Conservation (phyloP, 129 eudicot genomes). For the Cynara cardunculus region DNA sequence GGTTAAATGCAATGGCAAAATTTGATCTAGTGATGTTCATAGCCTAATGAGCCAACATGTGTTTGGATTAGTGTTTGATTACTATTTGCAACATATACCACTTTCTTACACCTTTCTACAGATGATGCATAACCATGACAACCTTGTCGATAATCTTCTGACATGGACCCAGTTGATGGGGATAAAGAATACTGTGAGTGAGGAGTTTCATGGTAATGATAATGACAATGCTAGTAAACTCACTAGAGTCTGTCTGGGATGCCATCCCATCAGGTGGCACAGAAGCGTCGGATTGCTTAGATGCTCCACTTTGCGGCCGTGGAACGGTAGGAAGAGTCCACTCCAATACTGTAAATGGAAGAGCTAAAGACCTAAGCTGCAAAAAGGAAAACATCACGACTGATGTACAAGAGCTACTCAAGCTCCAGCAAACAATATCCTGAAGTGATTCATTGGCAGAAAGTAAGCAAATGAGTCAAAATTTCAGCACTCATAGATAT, state of each 20-base stretch:
- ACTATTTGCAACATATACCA: neutral
- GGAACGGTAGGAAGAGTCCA: constrained; percentile 99
- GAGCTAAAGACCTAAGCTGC: constrained; percentile 98
- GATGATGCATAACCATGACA: neutral
- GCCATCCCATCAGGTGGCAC: constrained; percentile 26
- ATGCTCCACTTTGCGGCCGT: constrained; percentile 59
- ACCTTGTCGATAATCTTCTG: neutral
- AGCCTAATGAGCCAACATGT: neutral
- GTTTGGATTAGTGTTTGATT: neutral
- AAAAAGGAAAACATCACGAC: constrained; percentile 16
- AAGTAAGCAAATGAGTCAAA: neutral
- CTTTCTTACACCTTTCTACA: neutral
- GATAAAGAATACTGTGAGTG: neutral
- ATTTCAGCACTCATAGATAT: neutral
- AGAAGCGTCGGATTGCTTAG: constrained; percentile 47
- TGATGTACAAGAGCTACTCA: constrained; percentile 4
- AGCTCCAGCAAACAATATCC: neutral
- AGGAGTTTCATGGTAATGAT: neutral
- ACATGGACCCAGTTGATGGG: neutral
- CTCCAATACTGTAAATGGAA: constrained; percentile 94
- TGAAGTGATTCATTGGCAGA: neutral
- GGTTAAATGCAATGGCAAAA: neutral
- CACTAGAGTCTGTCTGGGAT: constrained; percentile 68
- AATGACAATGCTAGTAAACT: constrained; percentile 25
- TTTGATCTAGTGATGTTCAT: neutral